phyloP scores from a whole-genome alignment of 192 early-diverging fungal species.

The Umbelopsis isabellina region DNA sequence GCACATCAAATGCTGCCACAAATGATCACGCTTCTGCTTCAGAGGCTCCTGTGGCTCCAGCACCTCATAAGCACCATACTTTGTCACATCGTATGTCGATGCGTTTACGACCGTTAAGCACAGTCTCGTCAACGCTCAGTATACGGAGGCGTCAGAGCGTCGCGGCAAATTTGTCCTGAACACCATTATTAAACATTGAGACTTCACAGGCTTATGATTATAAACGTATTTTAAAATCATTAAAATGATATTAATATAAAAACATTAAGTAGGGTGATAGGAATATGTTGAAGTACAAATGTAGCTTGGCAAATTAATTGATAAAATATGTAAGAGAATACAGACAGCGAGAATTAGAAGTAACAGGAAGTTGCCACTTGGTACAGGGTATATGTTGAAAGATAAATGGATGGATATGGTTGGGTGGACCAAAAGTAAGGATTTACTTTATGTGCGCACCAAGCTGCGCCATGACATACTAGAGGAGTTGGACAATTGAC shows the following conservation, averaged over 20 bases:
- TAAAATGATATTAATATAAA: no score
- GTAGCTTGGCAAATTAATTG: no score
- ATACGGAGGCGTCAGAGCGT: conserved; percentile 9
- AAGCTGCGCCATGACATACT: conserved; percentile 1
- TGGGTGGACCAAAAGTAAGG: not conserved
- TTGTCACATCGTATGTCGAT: conserved; percentile 5
- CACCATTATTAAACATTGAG: no score
- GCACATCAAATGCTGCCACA: not conserved
- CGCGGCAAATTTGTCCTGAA: not conserved
- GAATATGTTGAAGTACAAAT: no score
- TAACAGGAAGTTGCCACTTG: not conserved
- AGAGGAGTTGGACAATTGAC: conserved; percentile 3
- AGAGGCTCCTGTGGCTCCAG: not conserved
- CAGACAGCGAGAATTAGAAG: not conserved
- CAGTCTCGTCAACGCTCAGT: conserved; percentile 5
- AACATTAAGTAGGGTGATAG: no score
- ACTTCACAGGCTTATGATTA: no score
- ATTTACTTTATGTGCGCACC: not conserved
- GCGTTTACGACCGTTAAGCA: conserved; percentile 2
- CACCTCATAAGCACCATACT: not conserved
- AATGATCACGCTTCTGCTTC: not conserved
- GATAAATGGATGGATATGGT: not conserved
- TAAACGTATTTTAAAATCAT: no score
- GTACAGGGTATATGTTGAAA: not conserved
- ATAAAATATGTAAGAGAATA: no score